Conservation (phyloP, 192 early-diverging fungal genomes). For the Glomus cerebriforme region DNA sequence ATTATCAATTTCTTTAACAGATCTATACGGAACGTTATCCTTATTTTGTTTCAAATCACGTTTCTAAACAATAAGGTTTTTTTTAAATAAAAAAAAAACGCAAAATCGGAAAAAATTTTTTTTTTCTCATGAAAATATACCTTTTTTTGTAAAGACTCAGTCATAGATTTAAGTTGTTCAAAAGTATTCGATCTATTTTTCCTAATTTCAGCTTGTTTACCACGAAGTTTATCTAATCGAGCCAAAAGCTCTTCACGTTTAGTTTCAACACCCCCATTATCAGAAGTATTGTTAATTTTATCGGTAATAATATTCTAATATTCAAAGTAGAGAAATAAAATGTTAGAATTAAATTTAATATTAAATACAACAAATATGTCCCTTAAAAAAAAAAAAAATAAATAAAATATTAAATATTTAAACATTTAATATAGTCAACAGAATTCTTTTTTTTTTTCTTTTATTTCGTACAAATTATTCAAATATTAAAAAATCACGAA, state of each 20-base stretch:
- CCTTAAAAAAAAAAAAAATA: too few relatives aligned
- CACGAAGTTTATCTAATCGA: slow-evolving; percentile 66
- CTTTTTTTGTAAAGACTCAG: slow-evolving; percentile 80
- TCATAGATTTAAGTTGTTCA: slow-evolving; percentile 70
- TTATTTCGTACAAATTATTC: too few relatives aligned
- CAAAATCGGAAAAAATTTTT: background rate
- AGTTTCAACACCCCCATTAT: slow-evolving; percentile 55
- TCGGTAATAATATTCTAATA: slow-evolving; percentile 58
- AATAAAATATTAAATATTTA: background rate
- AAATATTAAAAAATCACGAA: background rate
- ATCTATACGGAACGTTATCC: slow-evolving; percentile 80
- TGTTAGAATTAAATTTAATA: background rate
- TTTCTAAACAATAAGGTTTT: slow-evolving; percentile 39
- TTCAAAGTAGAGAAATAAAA: background rate
- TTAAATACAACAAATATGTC: too few relatives aligned
- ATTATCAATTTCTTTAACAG: slow-evolving; percentile 75
- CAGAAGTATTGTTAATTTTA: slow-evolving; percentile 56
- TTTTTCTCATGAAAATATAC: slow-evolving; percentile 39
- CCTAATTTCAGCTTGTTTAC: slow-evolving; percentile 71
- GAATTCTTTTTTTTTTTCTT: too few relatives aligned
- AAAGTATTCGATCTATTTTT: slow-evolving; percentile 69
- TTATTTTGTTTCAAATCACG: slow-evolving; percentile 74
- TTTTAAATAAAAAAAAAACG: background rate
- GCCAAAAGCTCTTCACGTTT: slow-evolving; percentile 62
- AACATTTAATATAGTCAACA: background rate